These are phyloP conservation scores for Centrapalus pauciflorus DNA, from an alignment of 129 eudicot species.

Conservation along the genomic window DNA sequence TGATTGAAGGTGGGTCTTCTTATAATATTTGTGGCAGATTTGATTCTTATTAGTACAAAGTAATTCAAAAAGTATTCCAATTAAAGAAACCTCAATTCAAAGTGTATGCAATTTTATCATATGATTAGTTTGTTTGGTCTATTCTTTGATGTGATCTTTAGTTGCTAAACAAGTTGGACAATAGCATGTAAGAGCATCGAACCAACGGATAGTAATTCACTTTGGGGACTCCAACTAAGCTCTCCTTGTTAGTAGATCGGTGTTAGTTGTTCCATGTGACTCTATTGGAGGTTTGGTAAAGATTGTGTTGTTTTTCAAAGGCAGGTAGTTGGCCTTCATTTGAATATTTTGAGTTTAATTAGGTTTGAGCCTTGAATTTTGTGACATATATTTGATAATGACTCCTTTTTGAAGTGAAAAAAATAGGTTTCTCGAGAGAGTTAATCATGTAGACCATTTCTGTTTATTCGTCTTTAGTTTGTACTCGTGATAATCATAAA, in stretches of 20 bases:
- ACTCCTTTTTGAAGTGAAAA: slow-evolving; percentile 7
- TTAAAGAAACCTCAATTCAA: not conserved
- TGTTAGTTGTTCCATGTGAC: not conserved
- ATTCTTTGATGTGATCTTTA: slow-evolving; percentile 4
- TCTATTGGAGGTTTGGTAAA: slow-evolving; percentile 1
- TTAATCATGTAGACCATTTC: too few species aligned
- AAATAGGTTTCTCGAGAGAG: not conserved
- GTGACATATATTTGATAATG: slow-evolving; percentile 18
- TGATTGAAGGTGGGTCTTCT: slow-evolving; percentile 1
- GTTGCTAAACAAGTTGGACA: not conserved
- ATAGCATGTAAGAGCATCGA: too few species aligned
- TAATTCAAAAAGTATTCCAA: slow-evolving; percentile 10
- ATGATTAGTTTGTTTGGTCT: not conserved
- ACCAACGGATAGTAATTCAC: too few species aligned
- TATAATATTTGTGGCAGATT: slow-evolving; percentile 5
- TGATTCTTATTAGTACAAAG: slow-evolving; percentile 26
- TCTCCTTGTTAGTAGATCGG: not conserved
- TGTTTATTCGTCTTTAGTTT: too few species aligned
- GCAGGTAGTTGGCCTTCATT: slow-evolving; percentile 17
- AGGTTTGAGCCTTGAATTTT: slow-evolving; percentile 26
- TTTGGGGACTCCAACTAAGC: too few species aligned
- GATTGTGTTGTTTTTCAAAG: slow-evolving; percentile 21
- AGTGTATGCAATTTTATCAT: slow-evolving; percentile 15
- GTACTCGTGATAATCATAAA: too few species aligned
- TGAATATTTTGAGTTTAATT: slow-evolving; percentile 16